Evolutionary conservation across 331 rosid species (phyloP).

Genomic region (Saraca asoca): DNA sequence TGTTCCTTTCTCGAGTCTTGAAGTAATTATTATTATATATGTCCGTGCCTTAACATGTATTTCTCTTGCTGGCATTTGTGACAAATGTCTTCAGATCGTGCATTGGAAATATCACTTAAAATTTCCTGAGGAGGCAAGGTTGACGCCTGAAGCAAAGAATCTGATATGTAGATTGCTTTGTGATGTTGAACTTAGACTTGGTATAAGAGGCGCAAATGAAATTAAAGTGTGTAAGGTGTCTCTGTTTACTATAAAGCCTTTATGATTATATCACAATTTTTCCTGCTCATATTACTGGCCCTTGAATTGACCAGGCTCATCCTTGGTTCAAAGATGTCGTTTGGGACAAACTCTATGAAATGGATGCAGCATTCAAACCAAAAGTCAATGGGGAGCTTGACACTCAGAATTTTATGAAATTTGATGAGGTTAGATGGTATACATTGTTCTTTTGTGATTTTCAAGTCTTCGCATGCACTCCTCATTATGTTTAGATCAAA

Average conservation of each 20-base stretch:
- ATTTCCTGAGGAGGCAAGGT: conserved; percentile 87
- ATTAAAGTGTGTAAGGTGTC: conserved; percentile 62
- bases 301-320: conserved; percentile 62
- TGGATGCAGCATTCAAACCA: conserved; percentile 97
- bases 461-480: background rate
- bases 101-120: conserved; percentile 87
- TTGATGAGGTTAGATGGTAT: conserved; percentile 66
- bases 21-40: background rate
- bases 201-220: conserved; percentile 76
- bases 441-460: background rate
- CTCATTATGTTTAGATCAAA: background rate
- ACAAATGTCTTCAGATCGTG: conserved; percentile 66
- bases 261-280: background rate
- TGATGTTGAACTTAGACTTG: conserved; percentile 83
- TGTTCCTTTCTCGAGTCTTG: background rate
- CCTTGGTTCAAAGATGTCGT: conserved; percentile 88
- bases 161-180: conserved; percentile 88
- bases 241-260: background rate
- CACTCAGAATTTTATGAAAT: conserved; percentile 98
- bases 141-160: conserved; percentile 83
- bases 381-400: conserved; percentile 88
- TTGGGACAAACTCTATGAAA: conserved; percentile 88
- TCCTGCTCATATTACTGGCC: conserved; percentile 1
- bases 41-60: conserved; percentile 3
- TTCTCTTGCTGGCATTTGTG: conserved; percentile 11